Percentiles rank a stretch among this genome's conserved stretches.
Evolutionary conservation across 139 green algal species (phyloP).

Genomic region (Axilococcus clingmanii): DNA sequence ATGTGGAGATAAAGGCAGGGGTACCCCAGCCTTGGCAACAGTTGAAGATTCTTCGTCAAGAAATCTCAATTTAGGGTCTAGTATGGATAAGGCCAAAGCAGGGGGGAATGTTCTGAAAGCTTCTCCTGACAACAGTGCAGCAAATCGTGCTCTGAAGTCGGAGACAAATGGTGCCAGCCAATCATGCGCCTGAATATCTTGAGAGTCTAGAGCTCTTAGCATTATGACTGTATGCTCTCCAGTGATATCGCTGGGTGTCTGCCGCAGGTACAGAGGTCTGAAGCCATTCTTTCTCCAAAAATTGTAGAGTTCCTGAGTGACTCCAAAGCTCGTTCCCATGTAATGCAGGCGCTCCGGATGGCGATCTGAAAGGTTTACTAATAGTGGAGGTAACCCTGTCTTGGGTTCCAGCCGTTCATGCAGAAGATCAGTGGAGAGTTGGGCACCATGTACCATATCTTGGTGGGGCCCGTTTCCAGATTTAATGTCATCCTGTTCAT

Average conservation of each 20-base stretch:
- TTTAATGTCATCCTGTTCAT: conserved; percentile 22
- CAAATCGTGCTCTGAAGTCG: conserved; percentile 64
- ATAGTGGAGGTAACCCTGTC: conserved; percentile 74
- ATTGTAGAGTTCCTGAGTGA: conserved; percentile 83
- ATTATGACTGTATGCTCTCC: conserved; percentile 91
- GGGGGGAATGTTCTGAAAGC: conserved; percentile 47
- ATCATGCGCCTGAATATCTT: conserved; percentile 44
- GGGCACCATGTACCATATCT: neutral
- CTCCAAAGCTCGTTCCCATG: conserved; percentile 83
- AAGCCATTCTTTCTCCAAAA: conserved; percentile 82
- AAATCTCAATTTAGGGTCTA: conserved; percentile 79
- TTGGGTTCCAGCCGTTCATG: conserved; percentile 69
- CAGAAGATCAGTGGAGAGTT: conserved; percentile 37
- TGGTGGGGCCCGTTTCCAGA: conserved; percentile 6
- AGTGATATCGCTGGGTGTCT: conserved; percentile 76
- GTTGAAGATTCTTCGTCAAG: conserved; percentile 44
- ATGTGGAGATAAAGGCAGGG: conserved; percentile 51
- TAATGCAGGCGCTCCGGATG: conserved; percentile 85
- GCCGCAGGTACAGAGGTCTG: conserved; percentile 84
- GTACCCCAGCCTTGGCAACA: conserved; percentile 27
- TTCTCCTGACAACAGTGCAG: conserved; percentile 29
- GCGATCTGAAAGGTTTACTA: conserved; percentile 67
- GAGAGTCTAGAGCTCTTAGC: conserved; percentile 58
- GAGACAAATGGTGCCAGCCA: conserved; percentile 71
- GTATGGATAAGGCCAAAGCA: conserved; percentile 69